Conservation (phyloP, 352 stramenopile species). For the Phytopythium delawarense region DNA sequence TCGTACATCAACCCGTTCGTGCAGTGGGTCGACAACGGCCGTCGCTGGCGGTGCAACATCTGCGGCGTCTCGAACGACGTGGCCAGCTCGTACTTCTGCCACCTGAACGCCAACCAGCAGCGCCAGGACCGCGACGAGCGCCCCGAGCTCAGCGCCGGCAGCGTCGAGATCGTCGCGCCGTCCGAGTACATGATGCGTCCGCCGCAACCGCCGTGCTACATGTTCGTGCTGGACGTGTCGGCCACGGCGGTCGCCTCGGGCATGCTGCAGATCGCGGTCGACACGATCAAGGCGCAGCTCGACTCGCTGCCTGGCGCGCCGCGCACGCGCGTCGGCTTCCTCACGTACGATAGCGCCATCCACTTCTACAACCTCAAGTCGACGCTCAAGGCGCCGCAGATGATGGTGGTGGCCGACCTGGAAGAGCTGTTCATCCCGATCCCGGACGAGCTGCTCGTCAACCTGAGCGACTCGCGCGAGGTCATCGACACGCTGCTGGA, state of each 20-base stretch:
- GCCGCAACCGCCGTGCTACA: constrained; percentile 81
- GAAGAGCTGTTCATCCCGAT: constrained; percentile 90
- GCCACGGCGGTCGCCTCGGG: constrained; percentile 65
- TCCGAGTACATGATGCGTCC: constrained; percentile 90
- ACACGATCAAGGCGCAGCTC: constrained; percentile 82
- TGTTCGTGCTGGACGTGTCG: constrained; percentile 90
- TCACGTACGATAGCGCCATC: constrained; percentile 83
- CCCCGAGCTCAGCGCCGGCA: constrained; percentile 69
- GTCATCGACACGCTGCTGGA: constrained; percentile 96
- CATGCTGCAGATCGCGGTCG: constrained; percentile 58
- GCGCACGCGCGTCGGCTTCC: constrained; percentile 78
- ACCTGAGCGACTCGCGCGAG: constrained; percentile 92
- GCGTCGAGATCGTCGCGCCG: constrained; percentile 82
- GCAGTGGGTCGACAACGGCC: constrained; percentile 87
- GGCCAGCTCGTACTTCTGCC: constrained; percentile 97
- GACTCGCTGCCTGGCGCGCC: constrained; percentile 70
- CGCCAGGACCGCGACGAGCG: constrained; percentile 92
- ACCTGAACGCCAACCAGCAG: constrained; percentile 93
- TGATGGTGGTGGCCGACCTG: constrained; percentile 87
- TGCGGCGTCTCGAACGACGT: constrained; percentile 89
- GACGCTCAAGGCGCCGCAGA: constrained; percentile 79
- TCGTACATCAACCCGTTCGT: constrained; percentile 90
- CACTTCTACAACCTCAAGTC: constrained; percentile 91
- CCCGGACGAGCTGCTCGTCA: constrained; percentile 97
- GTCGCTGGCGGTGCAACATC: constrained; percentile 86